Conservation (phyloP, 2,329 filamentous ascomycete genomes). For the Chrysoporthe puriensis region DNA sequence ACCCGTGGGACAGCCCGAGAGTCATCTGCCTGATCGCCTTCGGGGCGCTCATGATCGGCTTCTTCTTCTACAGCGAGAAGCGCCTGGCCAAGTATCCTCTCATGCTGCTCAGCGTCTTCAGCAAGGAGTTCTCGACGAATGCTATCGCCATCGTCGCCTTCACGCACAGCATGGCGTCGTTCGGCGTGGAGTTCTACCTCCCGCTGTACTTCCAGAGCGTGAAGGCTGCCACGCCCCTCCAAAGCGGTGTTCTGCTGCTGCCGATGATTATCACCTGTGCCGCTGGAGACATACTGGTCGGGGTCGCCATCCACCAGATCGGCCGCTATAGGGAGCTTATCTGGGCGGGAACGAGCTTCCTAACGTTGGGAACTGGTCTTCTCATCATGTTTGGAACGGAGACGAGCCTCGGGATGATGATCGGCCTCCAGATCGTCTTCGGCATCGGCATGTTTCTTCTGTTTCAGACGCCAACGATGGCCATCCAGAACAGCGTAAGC, state of each 20-base stretch:
- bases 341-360: constrained; percentile 51
- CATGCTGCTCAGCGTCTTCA: constrained; percentile 63
- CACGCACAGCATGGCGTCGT: constrained; percentile 54
- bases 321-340: constrained; percentile 61
- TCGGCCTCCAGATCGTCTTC: constrained; percentile 8
- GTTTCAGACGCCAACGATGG: constrained; percentile 55
- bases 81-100: constrained; percentile 64
- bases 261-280: constrained; percentile 13
- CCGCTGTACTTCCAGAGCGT: constrained; percentile 71
- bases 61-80: constrained; percentile 63
- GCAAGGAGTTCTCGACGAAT: constrained; percentile 51
- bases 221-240: constrained; percentile 56
- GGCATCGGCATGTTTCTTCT: constrained; percentile 6
- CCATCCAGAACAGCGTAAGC: constrained; percentile 62
- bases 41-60: constrained; percentile 47
- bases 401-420: neutral
- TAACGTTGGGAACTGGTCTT: constrained; percentile 60
- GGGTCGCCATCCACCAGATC: constrained; percentile 48
- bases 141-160: constrained; percentile 51
- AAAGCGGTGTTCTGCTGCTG: constrained; percentile 46
- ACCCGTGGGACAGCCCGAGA: constrained; percentile 61
- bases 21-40: constrained; percentile 64
- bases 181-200: constrained; percentile 67
- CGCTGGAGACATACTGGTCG: constrained; percentile 24
- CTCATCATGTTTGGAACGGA: constrained; percentile 49